These are phyloP conservation scores for Blastocystis sp. DNA, from an alignment of 352 stramenopile genomes.

Conservation along the genomic window DNA sequence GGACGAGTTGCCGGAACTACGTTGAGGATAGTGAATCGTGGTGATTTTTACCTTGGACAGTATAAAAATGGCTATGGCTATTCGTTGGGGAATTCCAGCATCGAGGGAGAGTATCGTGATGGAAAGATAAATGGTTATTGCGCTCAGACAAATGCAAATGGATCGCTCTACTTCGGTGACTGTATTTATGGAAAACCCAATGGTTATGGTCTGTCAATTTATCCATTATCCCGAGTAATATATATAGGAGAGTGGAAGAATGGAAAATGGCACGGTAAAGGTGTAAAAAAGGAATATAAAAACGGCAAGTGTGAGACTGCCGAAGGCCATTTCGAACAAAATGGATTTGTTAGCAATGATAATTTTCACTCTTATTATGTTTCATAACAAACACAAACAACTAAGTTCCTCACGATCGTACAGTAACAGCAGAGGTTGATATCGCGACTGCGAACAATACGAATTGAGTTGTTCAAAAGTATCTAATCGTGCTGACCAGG, in stretches of 20 bases:
- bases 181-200: background rate
- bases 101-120: background rate
- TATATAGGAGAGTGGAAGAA: background rate
- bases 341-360: background rate
- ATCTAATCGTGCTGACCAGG: background rate
- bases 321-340: background rate
- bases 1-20: background rate
- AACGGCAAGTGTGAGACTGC: background rate
- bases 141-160: background rate
- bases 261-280: background rate
- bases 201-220: background rate
- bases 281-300: background rate
- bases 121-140: background rate
- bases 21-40: background rate
- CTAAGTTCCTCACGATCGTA: background rate
- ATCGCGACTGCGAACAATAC: constrained; percentile 42
- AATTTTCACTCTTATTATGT: background rate
- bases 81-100: background rate
- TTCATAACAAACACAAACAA: background rate
- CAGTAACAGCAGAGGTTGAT: constrained; percentile 17
- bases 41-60: background rate
- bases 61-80: background rate
- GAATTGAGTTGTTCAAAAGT: constrained; percentile 23
- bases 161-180: background rate
- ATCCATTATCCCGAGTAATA: background rate